Evolutionary conservation across 306 rosid species (phyloP).

Genomic region (Herpetospermum pedunculosum): DNA sequence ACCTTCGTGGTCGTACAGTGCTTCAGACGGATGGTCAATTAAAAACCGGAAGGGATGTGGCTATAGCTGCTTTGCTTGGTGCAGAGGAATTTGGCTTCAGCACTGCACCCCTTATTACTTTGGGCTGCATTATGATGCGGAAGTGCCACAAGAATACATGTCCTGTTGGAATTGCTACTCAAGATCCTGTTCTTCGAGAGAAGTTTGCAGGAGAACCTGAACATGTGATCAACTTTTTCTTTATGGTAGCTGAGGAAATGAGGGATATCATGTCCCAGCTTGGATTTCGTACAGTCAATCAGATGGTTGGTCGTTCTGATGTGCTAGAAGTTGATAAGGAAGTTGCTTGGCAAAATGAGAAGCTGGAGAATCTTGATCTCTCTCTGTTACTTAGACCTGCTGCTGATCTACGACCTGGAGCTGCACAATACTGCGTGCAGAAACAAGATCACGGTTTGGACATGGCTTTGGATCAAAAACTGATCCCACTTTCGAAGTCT

Average conservation of each 20-base stretch:
- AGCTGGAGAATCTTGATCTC: conserved; percentile 82
- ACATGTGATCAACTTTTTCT: conserved; percentile 91
- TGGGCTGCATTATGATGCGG: conserved; percentile 99
- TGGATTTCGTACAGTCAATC: conserved; percentile 67
- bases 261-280: conserved; percentile 88
- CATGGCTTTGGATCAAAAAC: conserved; percentile 80
- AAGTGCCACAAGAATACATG: conserved; percentile 99
- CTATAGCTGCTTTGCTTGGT: conserved; percentile 95
- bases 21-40: conserved; percentile 99
- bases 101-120: conserved; percentile 96
- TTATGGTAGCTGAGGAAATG: conserved; percentile 94
- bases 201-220: conserved; percentile 99
- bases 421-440: conserved; percentile 86
- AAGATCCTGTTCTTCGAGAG: conserved; percentile 96
- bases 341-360: conserved; percentile 58
- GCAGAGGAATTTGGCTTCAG: conserved; percentile 99
- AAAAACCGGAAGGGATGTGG: conserved; percentile 98
- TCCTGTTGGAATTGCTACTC: conserved; percentile 97
- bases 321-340: conserved; percentile 91
- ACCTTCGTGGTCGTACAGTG: conserved; percentile 89
- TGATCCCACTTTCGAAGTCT: conserved; percentile 52
- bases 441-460: conserved; percentile 94
- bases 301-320: conserved; percentile 97
- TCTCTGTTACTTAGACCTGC: conserved; percentile 87
- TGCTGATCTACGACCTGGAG: conserved; percentile 83